Evolutionary conservation across 2,329 filamentous ascomycete species (phyloP).

Genomic region (Westerdykella sp.): DNA sequence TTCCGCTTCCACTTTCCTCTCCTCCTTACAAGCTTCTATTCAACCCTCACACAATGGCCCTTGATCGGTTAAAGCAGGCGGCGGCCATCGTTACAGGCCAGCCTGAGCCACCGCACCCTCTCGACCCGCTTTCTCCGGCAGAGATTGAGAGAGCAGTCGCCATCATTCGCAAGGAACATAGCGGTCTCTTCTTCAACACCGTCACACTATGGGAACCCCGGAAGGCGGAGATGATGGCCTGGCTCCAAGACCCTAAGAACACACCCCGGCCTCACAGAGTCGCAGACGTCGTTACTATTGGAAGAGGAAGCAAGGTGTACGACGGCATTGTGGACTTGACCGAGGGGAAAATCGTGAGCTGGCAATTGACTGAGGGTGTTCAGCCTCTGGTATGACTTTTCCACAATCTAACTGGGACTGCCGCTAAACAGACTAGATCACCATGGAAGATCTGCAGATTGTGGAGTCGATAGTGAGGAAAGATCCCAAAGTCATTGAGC

Average conservation of each 20-base stretch:
- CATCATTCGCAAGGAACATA: slow-evolving; percentile 63
- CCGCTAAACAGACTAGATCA: slow-evolving; percentile 53
- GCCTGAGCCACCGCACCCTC: slow-evolving; percentile 56
- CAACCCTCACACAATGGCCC: slow-evolving; percentile 45
- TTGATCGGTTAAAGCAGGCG: slow-evolving; percentile 59
- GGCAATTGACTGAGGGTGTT: slow-evolving; percentile 68
- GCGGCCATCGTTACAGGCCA: slow-evolving; percentile 55
- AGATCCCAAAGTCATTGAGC: slow-evolving; percentile 82
- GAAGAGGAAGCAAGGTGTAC: slow-evolving; percentile 68
- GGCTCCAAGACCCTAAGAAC: slow-evolving; percentile 61
- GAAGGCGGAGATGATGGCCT: slow-evolving; percentile 75
- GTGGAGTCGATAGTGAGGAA: slow-evolving; percentile 71
- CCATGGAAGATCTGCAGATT: slow-evolving; percentile 78
- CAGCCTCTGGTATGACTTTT: slow-evolving; percentile 64
- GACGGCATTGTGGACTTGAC: slow-evolving; percentile 75
- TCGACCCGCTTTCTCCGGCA: slow-evolving; percentile 65
- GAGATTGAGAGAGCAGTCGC: slow-evolving; percentile 70
- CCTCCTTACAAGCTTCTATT: background rate
- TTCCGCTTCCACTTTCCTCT: slow-evolving; percentile 4
- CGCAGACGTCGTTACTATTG: slow-evolving; percentile 79
- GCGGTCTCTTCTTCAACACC: slow-evolving; percentile 75
- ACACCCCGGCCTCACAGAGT: slow-evolving; percentile 60
- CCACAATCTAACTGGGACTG: background rate
- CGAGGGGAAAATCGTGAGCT: slow-evolving; percentile 60
- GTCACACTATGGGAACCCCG: slow-evolving; percentile 78